Evolutionary conservation across 306 rosid species (phyloP).

Genomic region (Purshia tridentata): DNA sequence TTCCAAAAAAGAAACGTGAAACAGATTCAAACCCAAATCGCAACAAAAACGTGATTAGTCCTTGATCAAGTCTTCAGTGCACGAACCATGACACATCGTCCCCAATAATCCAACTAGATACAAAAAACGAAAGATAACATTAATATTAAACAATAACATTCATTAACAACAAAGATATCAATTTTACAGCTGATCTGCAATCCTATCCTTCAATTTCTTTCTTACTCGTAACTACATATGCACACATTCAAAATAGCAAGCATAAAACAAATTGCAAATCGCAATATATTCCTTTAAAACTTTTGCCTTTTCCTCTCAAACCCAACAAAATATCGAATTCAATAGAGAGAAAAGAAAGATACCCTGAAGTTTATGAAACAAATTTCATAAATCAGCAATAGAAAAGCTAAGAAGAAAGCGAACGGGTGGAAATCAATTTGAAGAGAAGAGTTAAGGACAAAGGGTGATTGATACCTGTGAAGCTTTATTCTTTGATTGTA

Average conservation of each 20-base stretch:
- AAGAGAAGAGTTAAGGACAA: not conserved
- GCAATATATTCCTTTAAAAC: not conserved
- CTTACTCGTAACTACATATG: not conserved
- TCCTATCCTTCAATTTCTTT: too few species aligned
- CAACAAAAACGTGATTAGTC: not conserved
- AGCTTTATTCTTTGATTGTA: not conserved
- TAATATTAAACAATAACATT: too few species aligned
- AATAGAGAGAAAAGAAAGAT: not conserved
- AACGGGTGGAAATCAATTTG: not conserved
- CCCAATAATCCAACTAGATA: conserved; percentile 25
- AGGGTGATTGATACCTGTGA: not conserved
- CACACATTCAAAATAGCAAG: not conserved
- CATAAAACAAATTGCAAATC: not conserved
- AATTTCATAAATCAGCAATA: too few species aligned
- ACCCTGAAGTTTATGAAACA: not conserved
- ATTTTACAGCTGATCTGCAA: not conserved
- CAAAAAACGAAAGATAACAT: not conserved
- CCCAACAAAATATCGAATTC: not conserved
- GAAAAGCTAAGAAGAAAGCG: too few species aligned
- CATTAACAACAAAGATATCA: not conserved
- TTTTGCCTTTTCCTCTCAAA: not conserved
- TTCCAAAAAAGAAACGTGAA: not conserved
- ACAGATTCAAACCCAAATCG: conserved; percentile 1
- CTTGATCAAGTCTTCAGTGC: not conserved
- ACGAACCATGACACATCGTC: conserved; percentile 19